Conservation (phyloP, 106 monocot genomes). For the Apostasia ramifera region DNA sequence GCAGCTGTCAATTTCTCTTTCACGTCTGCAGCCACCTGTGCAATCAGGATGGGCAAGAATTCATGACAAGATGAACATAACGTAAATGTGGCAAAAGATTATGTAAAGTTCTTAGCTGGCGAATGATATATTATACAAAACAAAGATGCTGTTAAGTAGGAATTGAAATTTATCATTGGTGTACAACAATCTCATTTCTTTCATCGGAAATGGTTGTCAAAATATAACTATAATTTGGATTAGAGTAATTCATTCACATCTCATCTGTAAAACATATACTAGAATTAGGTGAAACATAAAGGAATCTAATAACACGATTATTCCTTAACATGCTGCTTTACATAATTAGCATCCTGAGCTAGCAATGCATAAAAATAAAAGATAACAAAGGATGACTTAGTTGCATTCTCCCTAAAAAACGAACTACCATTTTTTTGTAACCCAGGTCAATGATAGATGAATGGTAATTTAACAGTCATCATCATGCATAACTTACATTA, state of each 20-base stretch:
- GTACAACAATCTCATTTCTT: too few species aligned
- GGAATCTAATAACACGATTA: neutral
- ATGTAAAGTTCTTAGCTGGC: neutral
- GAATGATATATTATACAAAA: neutral
- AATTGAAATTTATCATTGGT: neutral
- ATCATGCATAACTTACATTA: too few species aligned
- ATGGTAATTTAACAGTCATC: too few species aligned
- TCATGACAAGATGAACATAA: neutral
- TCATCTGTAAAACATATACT: too few species aligned
- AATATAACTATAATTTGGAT: neutral
- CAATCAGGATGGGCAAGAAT: neutral
- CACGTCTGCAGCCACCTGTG: constrained; percentile 53
- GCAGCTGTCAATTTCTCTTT: constrained; percentile 64
- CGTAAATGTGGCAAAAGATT: neutral
- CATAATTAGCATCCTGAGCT: neutral
- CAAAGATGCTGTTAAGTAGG: neutral
- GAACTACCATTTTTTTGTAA: too few species aligned
- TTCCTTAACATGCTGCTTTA: neutral
- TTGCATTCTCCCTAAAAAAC: too few species aligned
- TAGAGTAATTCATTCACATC: neutral
- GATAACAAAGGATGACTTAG: too few species aligned
- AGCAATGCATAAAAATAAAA: neutral
- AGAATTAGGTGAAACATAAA: neutral
- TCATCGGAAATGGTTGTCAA: neutral
- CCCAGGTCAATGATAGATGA: too few species aligned